These are phyloP conservation scores for Russula lepida DNA, from an alignment of 768 basidiomycete genomes.

Conservation along the genomic window DNA sequence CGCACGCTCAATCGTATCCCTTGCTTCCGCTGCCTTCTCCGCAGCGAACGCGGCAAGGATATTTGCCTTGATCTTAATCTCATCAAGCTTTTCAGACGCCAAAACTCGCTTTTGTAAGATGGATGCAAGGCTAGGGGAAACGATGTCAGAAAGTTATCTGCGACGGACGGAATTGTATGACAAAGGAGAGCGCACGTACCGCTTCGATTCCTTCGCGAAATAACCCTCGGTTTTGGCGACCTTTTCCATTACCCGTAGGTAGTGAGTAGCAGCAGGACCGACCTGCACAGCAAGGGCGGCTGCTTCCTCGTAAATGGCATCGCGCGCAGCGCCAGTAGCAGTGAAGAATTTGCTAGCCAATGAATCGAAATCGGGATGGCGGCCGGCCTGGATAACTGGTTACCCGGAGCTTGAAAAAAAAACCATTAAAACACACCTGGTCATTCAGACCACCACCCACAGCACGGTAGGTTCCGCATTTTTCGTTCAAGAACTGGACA, in stretches of 20 bases:
- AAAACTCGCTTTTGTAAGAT: conserved; percentile 77
- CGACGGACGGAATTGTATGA: not conserved
- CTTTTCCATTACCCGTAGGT: conserved; percentile 88
- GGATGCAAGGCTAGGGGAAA: conserved; percentile 47
- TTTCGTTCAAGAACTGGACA: conserved; percentile 71
- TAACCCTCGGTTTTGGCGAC: conserved; percentile 64
- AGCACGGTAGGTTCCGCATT: conserved; percentile 78
- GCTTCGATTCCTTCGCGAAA: conserved; percentile 74
- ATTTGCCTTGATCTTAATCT: conserved; percentile 89
- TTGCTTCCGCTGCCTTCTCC: conserved; percentile 27
- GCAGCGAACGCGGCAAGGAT: conserved; percentile 57
- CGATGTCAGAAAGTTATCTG: conserved; percentile 16
- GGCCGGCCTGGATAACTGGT: conserved; percentile 56
- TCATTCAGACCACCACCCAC: conserved; percentile 76
- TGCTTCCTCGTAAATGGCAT: conserved; percentile 61
- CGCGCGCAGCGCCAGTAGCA: conserved; percentile 46
- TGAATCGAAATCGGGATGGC: conserved; percentile 64
- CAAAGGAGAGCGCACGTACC: conserved; percentile 41
- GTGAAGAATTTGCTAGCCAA: conserved; percentile 70
- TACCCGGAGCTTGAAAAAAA: not conserved
- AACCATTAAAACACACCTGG: conserved; percentile 32
- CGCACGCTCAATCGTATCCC: conserved; percentile 23
- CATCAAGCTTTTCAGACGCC: conserved; percentile 74
- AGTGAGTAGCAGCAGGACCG: conserved; percentile 58
- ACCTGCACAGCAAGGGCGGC: conserved; percentile 40